These are phyloP conservation scores for Streptanthus diversifolius DNA, from an alignment of 345 rosid genomes.

Conservation along the genomic window DNA sequence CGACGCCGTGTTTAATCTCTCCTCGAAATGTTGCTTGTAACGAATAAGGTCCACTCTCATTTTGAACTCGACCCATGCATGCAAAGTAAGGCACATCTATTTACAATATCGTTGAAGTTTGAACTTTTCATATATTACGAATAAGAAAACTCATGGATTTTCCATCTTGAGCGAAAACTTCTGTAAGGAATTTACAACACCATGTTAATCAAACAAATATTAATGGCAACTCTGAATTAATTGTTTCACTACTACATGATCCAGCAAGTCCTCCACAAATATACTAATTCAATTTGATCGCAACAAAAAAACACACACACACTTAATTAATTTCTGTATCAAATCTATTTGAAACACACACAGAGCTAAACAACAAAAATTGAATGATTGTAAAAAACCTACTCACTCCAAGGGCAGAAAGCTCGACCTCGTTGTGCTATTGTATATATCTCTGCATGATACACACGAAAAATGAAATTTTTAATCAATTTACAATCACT, in stretches of 20 bases:
- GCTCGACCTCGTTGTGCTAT: constrained; percentile 75
- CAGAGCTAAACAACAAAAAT: neutral
- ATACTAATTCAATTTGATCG: too few species aligned
- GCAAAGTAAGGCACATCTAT: neutral
- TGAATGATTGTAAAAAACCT: neutral
- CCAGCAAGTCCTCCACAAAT: neutral
- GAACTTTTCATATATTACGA: neutral
- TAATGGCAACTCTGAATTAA: neutral
- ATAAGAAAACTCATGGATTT: neutral
- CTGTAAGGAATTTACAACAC: neutral
- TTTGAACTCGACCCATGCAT: neutral
- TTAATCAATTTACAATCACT: neutral
- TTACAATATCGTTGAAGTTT: neutral
- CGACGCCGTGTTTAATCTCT: neutral
- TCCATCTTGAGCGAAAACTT: neutral
- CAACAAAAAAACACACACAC: too few species aligned
- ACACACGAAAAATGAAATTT: neutral
- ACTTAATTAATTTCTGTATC: neutral
- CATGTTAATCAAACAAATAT: neutral
- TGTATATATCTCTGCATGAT: constrained; percentile 70
- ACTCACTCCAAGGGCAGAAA: constrained; percentile 89
- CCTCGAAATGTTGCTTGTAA: neutral
- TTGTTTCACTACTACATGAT: neutral
- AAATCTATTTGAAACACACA: neutral
- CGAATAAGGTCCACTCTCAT: neutral